Conservation (phyloP, 2,329 filamentous ascomycete species). For the Bipolaris sorokiniana region DNA sequence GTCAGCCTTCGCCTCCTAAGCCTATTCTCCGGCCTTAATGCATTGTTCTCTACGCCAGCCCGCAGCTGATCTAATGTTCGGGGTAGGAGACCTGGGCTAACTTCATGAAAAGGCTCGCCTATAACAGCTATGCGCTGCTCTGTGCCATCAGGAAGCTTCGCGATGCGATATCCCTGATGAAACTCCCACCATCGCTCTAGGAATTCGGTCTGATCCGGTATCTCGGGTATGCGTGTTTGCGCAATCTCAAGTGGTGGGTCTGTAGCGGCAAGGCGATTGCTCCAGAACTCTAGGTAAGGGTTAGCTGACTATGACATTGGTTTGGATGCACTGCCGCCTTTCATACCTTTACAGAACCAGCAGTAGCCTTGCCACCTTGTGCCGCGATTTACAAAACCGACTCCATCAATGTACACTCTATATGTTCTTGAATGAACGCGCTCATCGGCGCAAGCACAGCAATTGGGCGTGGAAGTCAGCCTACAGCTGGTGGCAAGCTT, state of each 20-base stretch:
- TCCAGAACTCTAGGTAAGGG: conserved; percentile 54
- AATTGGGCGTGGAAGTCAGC: conserved; percentile 49
- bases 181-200: conserved; percentile 58
- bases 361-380: conserved; percentile 59
- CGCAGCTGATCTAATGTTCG: conserved; percentile 55
- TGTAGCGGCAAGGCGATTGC: conserved; percentile 52
- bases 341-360: conserved; percentile 56
- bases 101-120: conserved; percentile 56
- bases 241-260: conserved; percentile 50
- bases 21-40: conserved; percentile 38
- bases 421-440: conserved; percentile 53
- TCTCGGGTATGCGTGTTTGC: conserved; percentile 55
- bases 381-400: conserved; percentile 57
- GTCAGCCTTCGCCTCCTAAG: conserved; percentile 29
- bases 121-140: conserved; percentile 54
- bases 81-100: conserved; percentile 55
- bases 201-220: conserved; percentile 56
- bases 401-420: conserved; percentile 56
- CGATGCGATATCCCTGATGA: conserved; percentile 54
- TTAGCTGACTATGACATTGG: conserved; percentile 4
- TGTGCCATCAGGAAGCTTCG: conserved; percentile 49
- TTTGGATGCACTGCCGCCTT: too few relatives aligned
- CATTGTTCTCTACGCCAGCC: conserved; percentile 37
- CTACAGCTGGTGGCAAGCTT: conserved; percentile 53
- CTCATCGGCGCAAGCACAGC: conserved; percentile 52